These are phyloP conservation scores for Vinca major DNA, from an alignment of 305 asterid genomes.

Conservation along the genomic window DNA sequence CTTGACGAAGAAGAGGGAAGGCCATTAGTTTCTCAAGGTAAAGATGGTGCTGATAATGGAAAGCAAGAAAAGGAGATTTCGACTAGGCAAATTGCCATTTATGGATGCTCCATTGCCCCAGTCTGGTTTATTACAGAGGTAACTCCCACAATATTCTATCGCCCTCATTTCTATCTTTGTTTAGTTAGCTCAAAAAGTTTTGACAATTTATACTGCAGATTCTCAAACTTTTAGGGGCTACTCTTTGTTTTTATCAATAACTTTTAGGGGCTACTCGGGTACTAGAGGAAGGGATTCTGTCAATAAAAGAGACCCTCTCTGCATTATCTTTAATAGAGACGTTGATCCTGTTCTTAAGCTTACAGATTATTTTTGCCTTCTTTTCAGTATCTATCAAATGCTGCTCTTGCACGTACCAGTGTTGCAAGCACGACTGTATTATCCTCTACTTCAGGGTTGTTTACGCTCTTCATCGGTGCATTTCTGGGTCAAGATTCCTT, in stretches of 20 bases:
- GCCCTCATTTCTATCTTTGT: constrained; percentile 9
- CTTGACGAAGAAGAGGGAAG: constrained; percentile 51
- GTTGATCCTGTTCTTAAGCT: not conserved
- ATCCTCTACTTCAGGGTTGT: constrained; percentile 93
- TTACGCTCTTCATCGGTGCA: constrained; percentile 89
- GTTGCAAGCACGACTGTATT: constrained; percentile 97
- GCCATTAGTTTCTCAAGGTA: constrained; percentile 50
- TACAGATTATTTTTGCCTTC: constrained; percentile 9
- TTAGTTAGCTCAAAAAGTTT: not conserved
- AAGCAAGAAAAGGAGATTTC: constrained; percentile 51
- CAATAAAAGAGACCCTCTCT: no score
- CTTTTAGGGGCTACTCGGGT: not conserved
- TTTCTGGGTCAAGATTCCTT: constrained; percentile 88
- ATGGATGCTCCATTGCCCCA: constrained; percentile 84
- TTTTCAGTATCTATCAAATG: constrained; percentile 88
- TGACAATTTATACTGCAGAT: not conserved
- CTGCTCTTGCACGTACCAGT: constrained; percentile 98
- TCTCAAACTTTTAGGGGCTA: not conserved
- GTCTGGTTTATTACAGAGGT: constrained; percentile 97
- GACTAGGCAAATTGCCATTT: constrained; percentile 68
- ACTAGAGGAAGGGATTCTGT: no score
- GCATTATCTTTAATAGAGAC: not conserved
- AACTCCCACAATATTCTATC: constrained; percentile 12
- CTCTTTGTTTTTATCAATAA: not conserved
- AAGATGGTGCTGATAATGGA: constrained; percentile 30